Percentiles rank a stretch among this genome's conserved stretches.
Conservation (phyloP, 352 stramenopile species). For the Phytophthora syringae region DNA sequence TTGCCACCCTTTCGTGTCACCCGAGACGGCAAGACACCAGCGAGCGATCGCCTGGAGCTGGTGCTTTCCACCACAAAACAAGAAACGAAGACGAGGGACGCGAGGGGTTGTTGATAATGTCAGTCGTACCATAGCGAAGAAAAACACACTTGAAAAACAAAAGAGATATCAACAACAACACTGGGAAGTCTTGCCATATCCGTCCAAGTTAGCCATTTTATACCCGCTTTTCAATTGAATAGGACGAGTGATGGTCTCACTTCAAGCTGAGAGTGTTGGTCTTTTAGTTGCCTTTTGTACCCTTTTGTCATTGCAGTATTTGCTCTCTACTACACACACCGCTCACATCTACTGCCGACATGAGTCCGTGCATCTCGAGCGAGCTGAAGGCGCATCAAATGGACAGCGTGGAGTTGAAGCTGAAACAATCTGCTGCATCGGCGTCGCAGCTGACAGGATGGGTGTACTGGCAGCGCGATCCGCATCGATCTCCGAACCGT, state of each 20-base stretch:
- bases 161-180: constrained; percentile 28
- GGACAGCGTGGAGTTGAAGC: constrained; percentile 6
- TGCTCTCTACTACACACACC: constrained; percentile 1
- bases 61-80: constrained; percentile 10
- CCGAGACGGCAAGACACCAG: constrained; percentile 6
- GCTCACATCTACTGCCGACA: not conserved
- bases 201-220: too few relatives aligned
- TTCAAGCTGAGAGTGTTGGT: constrained; percentile 24
- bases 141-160: constrained; percentile 14
- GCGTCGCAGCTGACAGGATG: constrained; percentile 33
- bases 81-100: constrained; percentile 14
- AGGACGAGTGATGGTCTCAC: constrained; percentile 26
- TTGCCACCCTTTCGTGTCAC: constrained; percentile 21
- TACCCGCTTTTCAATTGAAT: too few relatives aligned
- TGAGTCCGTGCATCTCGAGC: not conserved
- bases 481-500: constrained; percentile 39
- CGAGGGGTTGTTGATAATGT: constrained; percentile 52
- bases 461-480: constrained; percentile 76
- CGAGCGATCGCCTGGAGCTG: too few relatives aligned
- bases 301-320: not conserved
- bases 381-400: not conserved
- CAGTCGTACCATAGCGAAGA: constrained; percentile 56
- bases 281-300: not conserved
- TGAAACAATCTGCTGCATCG: constrained; percentile 1
- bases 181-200: too few relatives aligned